Evolutionary conservation across 371 early-diverging fungal species (phyloP).

Genomic region (Rhizopus microsporus): DNA sequence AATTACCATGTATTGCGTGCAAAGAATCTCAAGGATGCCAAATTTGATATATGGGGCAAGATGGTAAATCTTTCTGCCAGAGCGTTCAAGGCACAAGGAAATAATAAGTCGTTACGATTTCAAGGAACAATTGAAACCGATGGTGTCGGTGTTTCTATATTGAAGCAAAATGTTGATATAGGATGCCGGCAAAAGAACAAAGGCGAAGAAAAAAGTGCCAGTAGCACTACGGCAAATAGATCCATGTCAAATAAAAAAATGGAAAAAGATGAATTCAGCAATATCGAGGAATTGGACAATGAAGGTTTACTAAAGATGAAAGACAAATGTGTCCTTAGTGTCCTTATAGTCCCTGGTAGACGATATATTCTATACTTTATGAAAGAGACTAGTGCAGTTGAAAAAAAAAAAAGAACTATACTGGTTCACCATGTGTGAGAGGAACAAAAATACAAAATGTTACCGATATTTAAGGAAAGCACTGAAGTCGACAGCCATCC

Average conservation of each 20-base stretch:
- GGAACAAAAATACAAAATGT: conserved; percentile 1
- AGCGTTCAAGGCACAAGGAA: no score
- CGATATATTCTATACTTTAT: not conserved
- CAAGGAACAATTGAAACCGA: no score
- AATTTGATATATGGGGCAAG: no score
- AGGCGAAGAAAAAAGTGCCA: no score
- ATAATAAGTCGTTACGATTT: no score
- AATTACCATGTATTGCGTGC: no score
- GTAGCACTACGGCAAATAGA: not conserved
- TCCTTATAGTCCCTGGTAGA: conserved; percentile 1
- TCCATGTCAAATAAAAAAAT: not conserved
- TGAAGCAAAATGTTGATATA: not conserved
- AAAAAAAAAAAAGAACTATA: not conserved
- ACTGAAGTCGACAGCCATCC: not conserved
- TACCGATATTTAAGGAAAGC: conserved; percentile 5
- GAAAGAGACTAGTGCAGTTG: not conserved
- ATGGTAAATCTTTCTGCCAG: no score
- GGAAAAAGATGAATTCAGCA: not conserved
- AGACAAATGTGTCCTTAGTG: not conserved
- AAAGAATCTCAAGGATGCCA: no score
- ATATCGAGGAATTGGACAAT: conserved; percentile 1
- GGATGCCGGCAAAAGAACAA: no score
- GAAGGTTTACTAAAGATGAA: conserved; percentile 4
- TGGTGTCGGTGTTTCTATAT: not conserved
- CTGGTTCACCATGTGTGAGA: not conserved